Base-by-base conservation (phyloP, 345 rosid genomes). In the Physaria fendleri region DNA sequence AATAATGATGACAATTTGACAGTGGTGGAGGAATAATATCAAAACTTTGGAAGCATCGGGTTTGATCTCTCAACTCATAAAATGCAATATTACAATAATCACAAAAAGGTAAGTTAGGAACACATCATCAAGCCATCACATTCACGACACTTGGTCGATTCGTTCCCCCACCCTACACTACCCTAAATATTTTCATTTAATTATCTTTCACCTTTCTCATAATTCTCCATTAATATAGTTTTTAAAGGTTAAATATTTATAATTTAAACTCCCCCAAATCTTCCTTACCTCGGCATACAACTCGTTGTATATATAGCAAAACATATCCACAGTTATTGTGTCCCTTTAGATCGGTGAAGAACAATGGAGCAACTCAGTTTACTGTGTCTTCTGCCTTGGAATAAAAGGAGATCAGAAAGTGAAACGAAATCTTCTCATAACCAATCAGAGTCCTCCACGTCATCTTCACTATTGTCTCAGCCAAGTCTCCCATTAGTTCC, bases 391-490 rank as follows among this genome's bases (percentile, higher is more conserved):
- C 29, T 55, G 45, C n/a, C 64, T 46, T 69, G 63, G 16, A 55
- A 17, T 39, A 55, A 69, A 38, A 29, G 44, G 5, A 69, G 45
- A 52, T 60, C 62, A 13, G 59, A 69, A 55, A 62, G 64, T 46
- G 15, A 62, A 47, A 23, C 17, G 21, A 54, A 72, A 29, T 10
- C 28, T 56, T 54, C 23, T 1, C 29, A 39, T 39, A 12, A 51
- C 71, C 64, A 57, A 44, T 75, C 74, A 17, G 75, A 78, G 64
- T 52, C 81, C 3, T 77, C 76, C 32, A 48, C 64, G 58, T 54
- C 63, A 23, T 49, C 81, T 0, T n/a, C n/a, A n/a, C n/a, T n/a
- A n/a, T n/a, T n/a, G n/a, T n/a, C n/a, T n/a, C n/a, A n/a, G n/a
- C n/a, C n/a, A n/a, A n/a, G n/a, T n/a, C n/a, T n/a, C n/a, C n/a